Conservation (phyloP, 2,329 filamentous ascomycete species). For the Chalaropsis thielavioides region DNA sequence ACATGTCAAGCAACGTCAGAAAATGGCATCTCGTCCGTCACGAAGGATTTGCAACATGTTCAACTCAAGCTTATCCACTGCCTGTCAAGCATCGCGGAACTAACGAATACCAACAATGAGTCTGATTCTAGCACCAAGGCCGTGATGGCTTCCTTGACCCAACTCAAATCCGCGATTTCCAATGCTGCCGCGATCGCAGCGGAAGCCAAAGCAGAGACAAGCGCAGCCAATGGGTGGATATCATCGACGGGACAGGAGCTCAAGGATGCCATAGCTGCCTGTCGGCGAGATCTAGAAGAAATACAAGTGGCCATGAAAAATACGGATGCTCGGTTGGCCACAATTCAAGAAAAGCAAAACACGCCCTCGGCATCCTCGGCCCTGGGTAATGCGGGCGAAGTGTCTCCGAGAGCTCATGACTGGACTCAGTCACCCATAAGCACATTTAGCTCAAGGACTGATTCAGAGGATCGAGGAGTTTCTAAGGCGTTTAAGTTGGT, state of each 20-base stretch:
- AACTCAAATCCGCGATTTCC: background rate
- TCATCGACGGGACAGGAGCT: background rate
- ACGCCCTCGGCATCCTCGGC: background rate
- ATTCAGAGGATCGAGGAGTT: background rate
- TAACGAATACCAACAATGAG: background rate
- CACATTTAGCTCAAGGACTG: background rate
- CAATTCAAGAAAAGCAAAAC: background rate
- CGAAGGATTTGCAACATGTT: background rate
- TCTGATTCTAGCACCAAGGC: background rate
- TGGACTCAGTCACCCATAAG: background rate
- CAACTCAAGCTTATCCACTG: constrained; percentile 1
- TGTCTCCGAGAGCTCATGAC: background rate
- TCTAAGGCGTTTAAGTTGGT: background rate
- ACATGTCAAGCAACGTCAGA: background rate
- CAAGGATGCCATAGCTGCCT: background rate
- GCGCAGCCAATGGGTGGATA: background rate
- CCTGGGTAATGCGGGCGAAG: background rate
- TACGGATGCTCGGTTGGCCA: background rate
- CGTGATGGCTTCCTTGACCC: background rate
- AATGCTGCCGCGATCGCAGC: background rate
- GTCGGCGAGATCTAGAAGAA: background rate
- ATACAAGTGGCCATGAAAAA: background rate
- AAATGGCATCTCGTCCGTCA: background rate
- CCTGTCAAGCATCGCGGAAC: background rate
- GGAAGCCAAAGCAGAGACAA: background rate